These are phyloP conservation scores for Physcomitrium patens DNA, from an alignment of 225 moss, liverwort and hornwort species.

Conservation along the genomic window DNA sequence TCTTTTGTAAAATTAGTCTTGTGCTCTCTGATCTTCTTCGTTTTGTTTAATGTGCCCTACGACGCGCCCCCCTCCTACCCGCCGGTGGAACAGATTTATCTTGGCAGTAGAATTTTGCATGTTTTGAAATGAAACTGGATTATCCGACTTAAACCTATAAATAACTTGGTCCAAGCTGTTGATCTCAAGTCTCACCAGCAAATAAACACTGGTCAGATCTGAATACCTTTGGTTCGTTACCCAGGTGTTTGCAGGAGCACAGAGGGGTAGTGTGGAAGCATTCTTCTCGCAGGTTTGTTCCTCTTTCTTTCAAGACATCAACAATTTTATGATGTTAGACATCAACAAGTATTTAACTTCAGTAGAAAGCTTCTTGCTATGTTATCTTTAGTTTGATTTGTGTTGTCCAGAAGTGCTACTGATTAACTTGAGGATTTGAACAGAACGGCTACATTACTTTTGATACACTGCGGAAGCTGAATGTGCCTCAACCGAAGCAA, in stretches of 20 bases:
- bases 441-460: slow-evolving; percentile 93
- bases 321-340: no score
- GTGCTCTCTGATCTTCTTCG: background rate
- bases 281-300: slow-evolving; percentile 86
- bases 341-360: background rate
- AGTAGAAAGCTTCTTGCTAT: slow-evolving; percentile 16
- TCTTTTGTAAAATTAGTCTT: background rate
- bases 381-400: slow-evolving; percentile 23
- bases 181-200: background rate
- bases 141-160: background rate
- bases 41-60: no score
- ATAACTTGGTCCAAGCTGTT: slow-evolving; percentile 12
- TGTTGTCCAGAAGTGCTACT: slow-evolving; percentile 27
- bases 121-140: background rate
- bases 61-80: no score
- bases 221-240: slow-evolving; percentile 24
- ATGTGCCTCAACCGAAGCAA: slow-evolving; percentile 86
- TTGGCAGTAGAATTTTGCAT: background rate
- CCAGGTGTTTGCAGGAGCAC: slow-evolving; percentile 91
- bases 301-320: background rate
- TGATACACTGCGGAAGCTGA: slow-evolving; percentile 86
- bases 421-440: slow-evolving; percentile 30
- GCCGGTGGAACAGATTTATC: background rate
- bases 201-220: slow-evolving; percentile 10
- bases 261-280: slow-evolving; percentile 91